Evolutionary conservation across 805 yeast species (phyloP), one percentile per base, ranked within the genome.

Genomic region (Kuraishia floccosa): DNA sequence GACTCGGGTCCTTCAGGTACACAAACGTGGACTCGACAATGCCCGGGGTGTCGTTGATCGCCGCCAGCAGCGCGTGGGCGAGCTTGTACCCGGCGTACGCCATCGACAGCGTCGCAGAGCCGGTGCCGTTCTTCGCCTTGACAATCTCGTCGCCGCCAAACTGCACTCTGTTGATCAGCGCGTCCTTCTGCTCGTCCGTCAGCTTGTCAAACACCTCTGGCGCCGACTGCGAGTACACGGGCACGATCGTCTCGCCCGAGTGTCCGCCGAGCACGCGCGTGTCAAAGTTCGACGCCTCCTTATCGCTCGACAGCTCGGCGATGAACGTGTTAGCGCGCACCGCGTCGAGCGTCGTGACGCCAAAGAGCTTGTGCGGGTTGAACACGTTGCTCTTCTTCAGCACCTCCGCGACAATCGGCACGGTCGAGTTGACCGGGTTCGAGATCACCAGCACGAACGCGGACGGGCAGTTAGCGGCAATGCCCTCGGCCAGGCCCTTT

Each of bases 111-210:
- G 95, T 84, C 44, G 94, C 93, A 21, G 94, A 82, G 47, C 95
- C 95, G 44, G 87, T 85, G 59, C 95, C 95, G 51, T 82, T 75
- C 70, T 84, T 84, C 48, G 94, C 94, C 64, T 82, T 69, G 47
- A 84, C 94, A 44, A 84, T 94, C 68, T 84, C 95, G 54, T 84
- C 95, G 65, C 95, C 95, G 61, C 94, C 95, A 52, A 81, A 86
- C 66, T 86, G 96, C 57, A 86, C 83, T 61, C 95, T 78, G 70
- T 84, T 72, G 54, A 83, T 69, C 48, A 85, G 68, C 17, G 65
- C 61, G 30, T 72, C 78, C 40, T 46, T 50, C 52, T 48, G 50
- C 33, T 52, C 61, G 47, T 46, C 48, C 44, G 50, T 49, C 35
- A 47, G 58, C 38, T 33, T 38, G 30, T 26, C 34, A 40, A 42